Evolutionary conservation across 768 basidiomycete genomes (phyloP).

Genomic region (Leccinum subtestaceum): DNA sequence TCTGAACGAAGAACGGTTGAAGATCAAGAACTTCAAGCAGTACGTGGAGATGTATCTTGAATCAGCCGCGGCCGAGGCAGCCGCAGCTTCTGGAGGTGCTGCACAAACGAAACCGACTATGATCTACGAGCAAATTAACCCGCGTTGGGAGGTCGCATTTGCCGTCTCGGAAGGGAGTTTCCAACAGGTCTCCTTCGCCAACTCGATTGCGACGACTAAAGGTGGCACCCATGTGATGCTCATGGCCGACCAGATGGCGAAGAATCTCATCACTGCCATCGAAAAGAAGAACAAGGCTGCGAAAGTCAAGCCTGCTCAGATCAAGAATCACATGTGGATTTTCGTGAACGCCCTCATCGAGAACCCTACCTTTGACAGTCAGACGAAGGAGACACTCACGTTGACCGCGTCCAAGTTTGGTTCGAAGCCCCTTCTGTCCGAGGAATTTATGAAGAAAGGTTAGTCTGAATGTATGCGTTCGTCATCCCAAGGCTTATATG

Average conservation of each 20-base stretch:
- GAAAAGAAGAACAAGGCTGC: constrained; percentile 97
- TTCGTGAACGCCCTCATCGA: constrained; percentile 95
- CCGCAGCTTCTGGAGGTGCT: constrained; percentile 73
- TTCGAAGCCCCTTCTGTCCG: constrained; percentile 76
- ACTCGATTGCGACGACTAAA: constrained; percentile 94
- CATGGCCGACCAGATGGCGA: constrained; percentile 87
- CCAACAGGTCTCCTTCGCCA: constrained; percentile 96
- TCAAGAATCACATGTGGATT: constrained; percentile 98
- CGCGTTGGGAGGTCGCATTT: constrained; percentile 95
- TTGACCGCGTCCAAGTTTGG: constrained; percentile 87
- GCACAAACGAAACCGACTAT: constrained; percentile 72
- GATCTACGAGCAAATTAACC: constrained; percentile 75
- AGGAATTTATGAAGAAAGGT: constrained; percentile 98
- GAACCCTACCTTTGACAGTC: constrained; percentile 98
- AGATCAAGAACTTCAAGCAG: constrained; percentile 93
- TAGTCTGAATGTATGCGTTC: constrained; percentile 14
- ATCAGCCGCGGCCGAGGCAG: constrained; percentile 68
- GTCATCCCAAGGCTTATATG: constrained; percentile 2
- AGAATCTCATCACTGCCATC: constrained; percentile 76
- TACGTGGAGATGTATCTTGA: constrained; percentile 93
- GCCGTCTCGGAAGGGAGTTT: constrained; percentile 89
- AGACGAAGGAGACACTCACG: constrained; percentile 96
- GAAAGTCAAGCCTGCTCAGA: constrained; percentile 87
- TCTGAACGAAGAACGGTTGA: constrained; percentile 87
- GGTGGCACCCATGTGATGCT: constrained; percentile 90